Evolutionary conservation across 2,329 filamentous ascomycete genomes (phyloP).

Genomic region (Neopestalotiopsis sp.): DNA sequence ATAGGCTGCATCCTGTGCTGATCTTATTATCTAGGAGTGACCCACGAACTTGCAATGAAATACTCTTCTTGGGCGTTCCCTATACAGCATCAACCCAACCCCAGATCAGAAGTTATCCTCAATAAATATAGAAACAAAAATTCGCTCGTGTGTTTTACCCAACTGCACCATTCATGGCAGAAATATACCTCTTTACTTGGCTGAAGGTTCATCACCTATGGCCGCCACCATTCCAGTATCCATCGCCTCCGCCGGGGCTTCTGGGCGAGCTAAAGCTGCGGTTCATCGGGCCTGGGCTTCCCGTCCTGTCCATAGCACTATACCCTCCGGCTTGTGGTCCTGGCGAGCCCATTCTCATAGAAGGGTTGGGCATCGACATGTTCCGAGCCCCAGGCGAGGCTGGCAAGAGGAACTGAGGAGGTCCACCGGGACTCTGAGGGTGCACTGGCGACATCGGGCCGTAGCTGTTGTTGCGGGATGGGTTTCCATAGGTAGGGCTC

Average conservation of each 20-base stretch:
- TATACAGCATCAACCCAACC: not conserved
- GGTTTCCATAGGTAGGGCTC: not conserved
- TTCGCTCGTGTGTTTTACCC: not conserved
- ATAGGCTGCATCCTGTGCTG: slow-evolving; percentile 7
- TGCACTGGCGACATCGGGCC: slow-evolving; percentile 19
- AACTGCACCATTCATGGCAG: not conserved
- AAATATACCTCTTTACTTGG: not conserved
- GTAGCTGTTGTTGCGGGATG: slow-evolving; percentile 29
- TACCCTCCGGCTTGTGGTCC: slow-evolving; percentile 23
- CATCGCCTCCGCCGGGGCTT: slow-evolving; percentile 5
- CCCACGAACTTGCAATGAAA: not conserved
- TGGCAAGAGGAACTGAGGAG: slow-evolving; percentile 29
- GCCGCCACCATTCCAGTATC: slow-evolving; percentile 2
- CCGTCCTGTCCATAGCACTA: slow-evolving; percentile 26
- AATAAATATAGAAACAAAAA: not conserved
- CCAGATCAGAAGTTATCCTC: not conserved
- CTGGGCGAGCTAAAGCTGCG: slow-evolving; percentile 7
- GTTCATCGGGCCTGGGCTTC: slow-evolving; percentile 23
- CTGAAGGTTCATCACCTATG: slow-evolving; percentile 6
- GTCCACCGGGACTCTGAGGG: slow-evolving; percentile 18
- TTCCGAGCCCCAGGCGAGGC: slow-evolving; percentile 31
- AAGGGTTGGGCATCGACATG: slow-evolving; percentile 21
- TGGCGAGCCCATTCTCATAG: not conserved
- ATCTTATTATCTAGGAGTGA: not conserved
- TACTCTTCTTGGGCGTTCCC: not conserved